Conservation (phyloP, 805 yeast genomes). For the Myxozyma monticola region DNA sequence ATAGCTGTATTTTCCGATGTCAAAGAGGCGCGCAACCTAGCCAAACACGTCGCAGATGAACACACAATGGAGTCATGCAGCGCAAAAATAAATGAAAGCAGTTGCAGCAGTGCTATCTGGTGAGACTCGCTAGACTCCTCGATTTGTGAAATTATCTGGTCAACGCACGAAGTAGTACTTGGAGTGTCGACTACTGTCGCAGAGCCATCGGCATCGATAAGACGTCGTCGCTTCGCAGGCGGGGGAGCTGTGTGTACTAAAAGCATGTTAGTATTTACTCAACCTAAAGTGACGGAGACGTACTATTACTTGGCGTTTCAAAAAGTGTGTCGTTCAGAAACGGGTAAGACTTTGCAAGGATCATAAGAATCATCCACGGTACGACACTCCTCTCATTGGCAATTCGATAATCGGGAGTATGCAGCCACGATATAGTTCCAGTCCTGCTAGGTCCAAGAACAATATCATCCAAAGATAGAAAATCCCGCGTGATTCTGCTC, state of each 20-base stretch:
- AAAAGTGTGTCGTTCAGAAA: not conserved
- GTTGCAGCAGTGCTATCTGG: slow-evolving; percentile 8
- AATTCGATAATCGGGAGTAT: slow-evolving; percentile 7
- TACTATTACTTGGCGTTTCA: too few species aligned
- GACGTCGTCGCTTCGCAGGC: slow-evolving; percentile 5
- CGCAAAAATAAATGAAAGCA: slow-evolving; percentile 8
- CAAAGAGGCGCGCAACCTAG: not conserved
- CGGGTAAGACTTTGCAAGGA: slow-evolving; percentile 5
- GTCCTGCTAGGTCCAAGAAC: not conserved
- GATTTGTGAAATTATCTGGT: not conserved
- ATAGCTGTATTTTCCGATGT: slow-evolving; percentile 5
- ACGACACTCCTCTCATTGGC: slow-evolving; percentile 5
- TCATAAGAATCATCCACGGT: slow-evolving; percentile 18
- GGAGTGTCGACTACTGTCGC: not conserved
- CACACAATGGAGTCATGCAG: not conserved
- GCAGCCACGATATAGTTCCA: slow-evolving; percentile 4
- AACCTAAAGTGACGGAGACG: too few species aligned
- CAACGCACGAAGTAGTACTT: not conserved
- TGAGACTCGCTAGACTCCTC: not conserved
- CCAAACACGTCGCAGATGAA: not conserved
- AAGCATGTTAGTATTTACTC: too few species aligned
- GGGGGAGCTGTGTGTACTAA: too few species aligned
- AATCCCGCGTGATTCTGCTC: slow-evolving; percentile 9
- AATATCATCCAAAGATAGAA: slow-evolving; percentile 18
- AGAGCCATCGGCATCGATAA: not conserved